phyloP scores from a whole-genome alignment of 2,329 filamentous ascomycete genomes.

The Scolecobasidium constrictum region DNA sequence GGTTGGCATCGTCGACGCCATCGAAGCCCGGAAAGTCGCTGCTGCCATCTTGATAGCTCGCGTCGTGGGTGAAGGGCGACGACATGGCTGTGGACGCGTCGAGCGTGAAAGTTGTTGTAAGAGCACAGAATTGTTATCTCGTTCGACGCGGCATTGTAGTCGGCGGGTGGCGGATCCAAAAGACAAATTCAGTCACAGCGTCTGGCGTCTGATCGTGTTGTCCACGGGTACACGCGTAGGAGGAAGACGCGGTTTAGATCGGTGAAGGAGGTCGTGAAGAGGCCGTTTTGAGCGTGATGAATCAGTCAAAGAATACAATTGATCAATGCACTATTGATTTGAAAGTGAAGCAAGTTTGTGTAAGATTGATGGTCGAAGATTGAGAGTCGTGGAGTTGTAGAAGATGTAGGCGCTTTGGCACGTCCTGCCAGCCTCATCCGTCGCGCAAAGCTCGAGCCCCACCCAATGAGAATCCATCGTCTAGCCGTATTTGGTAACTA shows the following conservation, averaged over 20 bases:
- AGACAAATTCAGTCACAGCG: too few species aligned
- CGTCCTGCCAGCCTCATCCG: background rate
- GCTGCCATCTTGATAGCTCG: background rate
- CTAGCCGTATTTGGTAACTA: too few species aligned
- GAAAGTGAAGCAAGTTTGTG: too few species aligned
- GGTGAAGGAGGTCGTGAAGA: too few species aligned
- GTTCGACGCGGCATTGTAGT: background rate
- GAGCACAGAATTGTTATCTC: background rate
- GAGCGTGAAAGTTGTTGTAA: background rate
- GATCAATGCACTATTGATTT: too few species aligned
- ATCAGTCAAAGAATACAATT: too few species aligned
- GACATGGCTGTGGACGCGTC: background rate
- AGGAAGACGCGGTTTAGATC: background rate
- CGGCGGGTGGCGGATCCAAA: background rate
- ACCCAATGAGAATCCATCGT: background rate
- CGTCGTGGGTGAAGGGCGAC: background rate
- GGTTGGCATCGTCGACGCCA: background rate
- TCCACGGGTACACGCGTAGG: background rate
- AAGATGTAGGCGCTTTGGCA: too few species aligned
- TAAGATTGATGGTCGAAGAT: too few species aligned
- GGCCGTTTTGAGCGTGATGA: too few species aligned
- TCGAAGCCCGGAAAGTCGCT: background rate
- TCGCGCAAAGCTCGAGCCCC: background rate
- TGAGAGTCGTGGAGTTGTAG: too few species aligned
- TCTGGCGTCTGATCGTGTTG: too few species aligned